Conservation (phyloP, 2,329 filamentous ascomycete genomes). For the Tolypocladium cylindrosporum region DNA sequence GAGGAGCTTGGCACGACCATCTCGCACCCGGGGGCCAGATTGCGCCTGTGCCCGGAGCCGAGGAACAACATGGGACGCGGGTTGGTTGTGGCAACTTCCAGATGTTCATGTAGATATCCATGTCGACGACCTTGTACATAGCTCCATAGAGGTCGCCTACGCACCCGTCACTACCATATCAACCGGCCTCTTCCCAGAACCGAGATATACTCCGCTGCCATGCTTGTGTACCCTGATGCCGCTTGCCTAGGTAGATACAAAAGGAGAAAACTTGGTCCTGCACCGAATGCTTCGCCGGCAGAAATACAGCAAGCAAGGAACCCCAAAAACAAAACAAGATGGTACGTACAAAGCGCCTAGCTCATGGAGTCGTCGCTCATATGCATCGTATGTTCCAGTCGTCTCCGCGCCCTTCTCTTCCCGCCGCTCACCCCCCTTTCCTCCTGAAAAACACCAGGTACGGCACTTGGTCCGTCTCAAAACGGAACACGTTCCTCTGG, state of each 20-base stretch:
- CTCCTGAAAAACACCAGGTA: constrained; percentile 37
- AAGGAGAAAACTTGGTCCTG: neutral
- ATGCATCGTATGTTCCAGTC: neutral
- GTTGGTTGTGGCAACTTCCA: no score
- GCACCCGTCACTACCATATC: neutral
- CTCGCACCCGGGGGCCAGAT: no score
- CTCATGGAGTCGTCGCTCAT: neutral
- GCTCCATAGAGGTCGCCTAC: neutral
- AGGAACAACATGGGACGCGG: no score
- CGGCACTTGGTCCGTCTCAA: constrained; percentile 27
- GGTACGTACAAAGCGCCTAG: neutral
- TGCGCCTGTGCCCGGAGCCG: no score
- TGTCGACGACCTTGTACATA: no score
- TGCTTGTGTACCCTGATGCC: neutral
- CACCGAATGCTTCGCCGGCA: neutral
- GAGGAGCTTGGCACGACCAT: no score
- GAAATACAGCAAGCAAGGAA: neutral
- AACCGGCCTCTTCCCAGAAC: neutral
- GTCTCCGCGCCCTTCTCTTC: neutral
- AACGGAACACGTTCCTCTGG: constrained; percentile 28
- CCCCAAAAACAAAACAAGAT: neutral
- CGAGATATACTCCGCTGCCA: neutral
- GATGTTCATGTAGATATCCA: no score
- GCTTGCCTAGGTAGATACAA: neutral
- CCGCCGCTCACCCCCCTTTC: constrained; percentile 14